Evolutionary conservation across 805 yeast genomes (phyloP).

Genomic region (Debaryomyces tyrocola): DNA sequence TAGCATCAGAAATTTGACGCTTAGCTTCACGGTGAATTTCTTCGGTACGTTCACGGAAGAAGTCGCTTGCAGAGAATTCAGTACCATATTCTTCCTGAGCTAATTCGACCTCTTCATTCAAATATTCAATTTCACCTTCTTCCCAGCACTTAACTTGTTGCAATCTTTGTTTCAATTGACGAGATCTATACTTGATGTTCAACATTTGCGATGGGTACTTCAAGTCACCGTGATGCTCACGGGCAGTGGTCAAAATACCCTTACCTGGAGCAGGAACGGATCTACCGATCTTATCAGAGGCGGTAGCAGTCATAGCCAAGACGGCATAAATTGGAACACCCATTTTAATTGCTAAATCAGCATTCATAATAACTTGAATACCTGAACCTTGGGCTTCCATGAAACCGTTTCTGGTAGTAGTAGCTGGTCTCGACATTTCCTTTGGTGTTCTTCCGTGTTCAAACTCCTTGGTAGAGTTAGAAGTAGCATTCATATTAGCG

Average conservation of each 20-base stretch:
- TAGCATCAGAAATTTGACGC: slow-evolving; percentile 84
- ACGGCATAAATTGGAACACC: slow-evolving; percentile 99
- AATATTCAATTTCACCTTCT: slow-evolving; percentile 70
- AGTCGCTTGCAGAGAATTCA: slow-evolving; percentile 45
- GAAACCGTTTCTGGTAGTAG: slow-evolving; percentile 94
- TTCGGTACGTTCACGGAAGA: slow-evolving; percentile 80
- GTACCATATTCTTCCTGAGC: slow-evolving; percentile 52
- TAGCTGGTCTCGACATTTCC: slow-evolving; percentile 98
- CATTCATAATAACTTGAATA: slow-evolving; percentile 94
- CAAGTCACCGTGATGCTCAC: slow-evolving; percentile 82
- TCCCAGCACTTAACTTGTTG: slow-evolving; percentile 80
- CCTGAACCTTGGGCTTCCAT: slow-evolving; percentile 99
- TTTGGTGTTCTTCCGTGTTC: slow-evolving; percentile 96
- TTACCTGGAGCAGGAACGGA: slow-evolving; percentile 99
- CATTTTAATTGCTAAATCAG: slow-evolving; percentile 91
- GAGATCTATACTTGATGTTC: slow-evolving; percentile 88
- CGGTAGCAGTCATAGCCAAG: slow-evolving; percentile 92
- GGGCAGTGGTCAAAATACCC: slow-evolving; percentile 97
- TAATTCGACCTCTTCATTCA: slow-evolving; percentile 68
- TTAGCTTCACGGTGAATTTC: slow-evolving; percentile 83
- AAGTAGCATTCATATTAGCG: slow-evolving; percentile 98
- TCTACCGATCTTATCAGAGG: slow-evolving; percentile 97
- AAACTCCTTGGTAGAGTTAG: slow-evolving; percentile 82
- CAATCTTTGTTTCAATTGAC: slow-evolving; percentile 83
- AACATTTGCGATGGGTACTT: slow-evolving; percentile 78